Base-by-base conservation (phyloP, 108 stramenopile species). In the Aurantiochytrium sp. region DNA sequence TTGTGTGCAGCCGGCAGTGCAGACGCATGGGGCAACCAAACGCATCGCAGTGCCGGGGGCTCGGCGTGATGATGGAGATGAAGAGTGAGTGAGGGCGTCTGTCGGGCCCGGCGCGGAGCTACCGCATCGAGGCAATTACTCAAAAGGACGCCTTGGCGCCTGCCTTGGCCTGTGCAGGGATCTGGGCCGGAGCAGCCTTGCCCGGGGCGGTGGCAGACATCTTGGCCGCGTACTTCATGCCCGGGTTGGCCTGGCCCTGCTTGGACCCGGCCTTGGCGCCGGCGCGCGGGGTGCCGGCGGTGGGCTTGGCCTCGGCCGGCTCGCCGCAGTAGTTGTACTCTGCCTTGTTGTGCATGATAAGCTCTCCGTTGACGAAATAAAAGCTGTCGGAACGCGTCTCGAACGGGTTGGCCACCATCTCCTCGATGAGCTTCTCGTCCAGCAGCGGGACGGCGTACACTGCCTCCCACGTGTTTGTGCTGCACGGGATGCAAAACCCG, bases 281-380 rank as follows among this genome's bases (percentile, higher is more conserved):
- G 5, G 86, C 86, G 22, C 48, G 41, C 6, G 55, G 36, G 4
- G 31, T 48, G 0, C 86, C 86, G 8, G 86, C 10, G 22, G 86
- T 54, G 34, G 31, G 31, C 37, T 55, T 59, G 4, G 86, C 55
- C 34, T 55, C 86, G 31, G 55, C 55, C 34, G 86, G 22, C 42
- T 87, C 55, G 55, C n/a, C 86, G 22, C 81, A 53, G 91, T 95
- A 95, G 86, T 93, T 92, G 85, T 94, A 95, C 68, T 73, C 90
- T 6, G 94, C 93, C 85, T 95, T 95, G 90, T 95, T 95, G 86
- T 95, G 93, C 93, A 95, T 95, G 37, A 94, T 89, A 27, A 95
- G 91, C 87, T 93, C 90, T 52, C 93, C 87, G n/a, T 91, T 92
- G 4, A 95, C 94, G 53, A 95, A 95, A 87, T 95, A 95, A 87